Base-by-base conservation (phyloP, 176 grass and related monocot genomes). In the Musa beccarii region DNA sequence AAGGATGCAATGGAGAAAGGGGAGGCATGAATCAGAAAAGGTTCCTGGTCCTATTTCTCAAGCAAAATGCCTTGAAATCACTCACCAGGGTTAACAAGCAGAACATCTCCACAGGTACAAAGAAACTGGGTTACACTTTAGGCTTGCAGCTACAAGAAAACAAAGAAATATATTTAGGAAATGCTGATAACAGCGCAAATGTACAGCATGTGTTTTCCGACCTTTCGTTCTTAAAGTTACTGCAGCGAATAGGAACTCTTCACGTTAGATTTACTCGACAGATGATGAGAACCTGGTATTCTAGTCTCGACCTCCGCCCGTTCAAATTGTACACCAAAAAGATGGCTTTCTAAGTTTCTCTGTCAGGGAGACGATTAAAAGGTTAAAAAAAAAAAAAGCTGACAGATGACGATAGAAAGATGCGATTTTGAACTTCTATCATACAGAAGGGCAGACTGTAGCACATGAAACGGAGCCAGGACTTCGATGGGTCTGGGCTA, bases 81-180 rank as follows among this genome's bases (percentile, higher is more conserved):
- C 73, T 61, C 13, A 64, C 59, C 75, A 29, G 2, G 9, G 11
- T 28, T 61, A 49, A 20, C 73, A 75, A 63, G 12, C 55, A 75
- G 26, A 49, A 76, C 59, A 76, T 64, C 43, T 76, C 29, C 53
- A 71, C 68, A 51, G 21, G 9, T 22, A 26, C 34, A 1, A 51
- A 19, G 68, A 70, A 51, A 70, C 9, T 15, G 13, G 51, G 28
- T 43, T 70, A 29, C 16, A 15, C 34, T 51, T 51, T 51, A 51
- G 29, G 24, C 43, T 75, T 79, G 74, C 80, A 83, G 69, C 70
- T 77, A 29, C 29, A 21, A 79, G 43, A 43, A 43, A 43, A 43
- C 34, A 67, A 29, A 15, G 1, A 67, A 67, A 67, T 8, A 23
- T 10, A 26, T 66, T 66, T 66, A 66, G 23, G 68, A 51, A 70